These are phyloP conservation scores for Guadua angustifolia DNA, from an alignment of 176 grass and related monocot species.

Conservation along the genomic window DNA sequence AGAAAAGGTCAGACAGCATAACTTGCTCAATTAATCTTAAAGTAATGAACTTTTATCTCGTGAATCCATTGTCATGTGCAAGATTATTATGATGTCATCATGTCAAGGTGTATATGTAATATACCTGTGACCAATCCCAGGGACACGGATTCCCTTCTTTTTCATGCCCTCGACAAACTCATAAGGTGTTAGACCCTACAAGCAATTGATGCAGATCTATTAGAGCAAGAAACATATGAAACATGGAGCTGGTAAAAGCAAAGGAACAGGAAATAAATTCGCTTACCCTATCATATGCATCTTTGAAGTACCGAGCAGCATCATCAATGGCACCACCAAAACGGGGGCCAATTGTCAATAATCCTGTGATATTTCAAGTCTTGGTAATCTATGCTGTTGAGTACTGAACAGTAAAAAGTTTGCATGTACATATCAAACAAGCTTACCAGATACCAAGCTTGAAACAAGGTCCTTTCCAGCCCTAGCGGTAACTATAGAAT, in stretches of 20 bases:
- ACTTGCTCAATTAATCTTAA: neutral
- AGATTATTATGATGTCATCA: slow-evolving; percentile 14
- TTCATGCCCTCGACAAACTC: slow-evolving; percentile 99
- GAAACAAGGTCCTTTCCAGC: slow-evolving; percentile 97
- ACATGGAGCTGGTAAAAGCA: slow-evolving; percentile 1
- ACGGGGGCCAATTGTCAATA: slow-evolving; percentile 95
- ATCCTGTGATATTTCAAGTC: slow-evolving; percentile 54
- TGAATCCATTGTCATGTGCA: neutral
- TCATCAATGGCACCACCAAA: slow-evolving; percentile 99
- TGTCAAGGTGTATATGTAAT: neutral
- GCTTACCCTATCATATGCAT: slow-evolving; percentile 91
- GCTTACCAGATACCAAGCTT: slow-evolving; percentile 93
- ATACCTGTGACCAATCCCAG: slow-evolving; percentile 98
- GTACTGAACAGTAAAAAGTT: neutral
- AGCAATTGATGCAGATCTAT: slow-evolving; percentile 25
- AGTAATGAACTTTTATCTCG: neutral
- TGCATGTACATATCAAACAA: slow-evolving; percentile 39
- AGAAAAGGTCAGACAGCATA: slow-evolving; percentile 9
- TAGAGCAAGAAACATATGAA: slow-evolving; percentile 18
- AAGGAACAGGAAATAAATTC: slow-evolving; percentile 23
- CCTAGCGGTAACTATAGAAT: slow-evolving; percentile 92
- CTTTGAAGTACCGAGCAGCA: slow-evolving; percentile 97
- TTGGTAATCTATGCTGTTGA: neutral
- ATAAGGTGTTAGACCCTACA: slow-evolving; percentile 81
- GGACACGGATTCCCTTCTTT: slow-evolving; percentile 99